These are phyloP conservation scores for Picea sitchensis DNA, from an alignment of 75 land plant species.

Conservation along the genomic window DNA sequence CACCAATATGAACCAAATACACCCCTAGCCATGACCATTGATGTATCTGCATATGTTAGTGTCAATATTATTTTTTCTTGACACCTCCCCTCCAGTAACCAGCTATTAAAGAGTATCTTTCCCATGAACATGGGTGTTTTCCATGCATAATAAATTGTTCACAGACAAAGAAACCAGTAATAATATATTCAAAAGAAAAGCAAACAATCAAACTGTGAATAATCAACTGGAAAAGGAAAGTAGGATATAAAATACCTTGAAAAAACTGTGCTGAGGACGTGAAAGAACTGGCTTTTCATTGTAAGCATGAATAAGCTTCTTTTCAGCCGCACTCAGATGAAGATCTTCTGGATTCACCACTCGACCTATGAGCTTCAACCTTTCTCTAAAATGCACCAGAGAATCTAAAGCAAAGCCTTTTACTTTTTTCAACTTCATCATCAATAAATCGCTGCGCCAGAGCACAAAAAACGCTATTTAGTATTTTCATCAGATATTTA, in stretches of 20 bases:
- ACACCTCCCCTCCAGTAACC: too few relatives aligned
- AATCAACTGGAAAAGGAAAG: neutral
- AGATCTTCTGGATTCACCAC: slow-evolving; percentile 82
- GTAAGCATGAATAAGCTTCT: slow-evolving; percentile 61
- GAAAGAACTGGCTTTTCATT: slow-evolving; percentile 93
- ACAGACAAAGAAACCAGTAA: neutral
- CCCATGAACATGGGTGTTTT: too few relatives aligned
- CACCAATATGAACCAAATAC: too few relatives aligned
- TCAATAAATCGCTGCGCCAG: slow-evolving; percentile 61
- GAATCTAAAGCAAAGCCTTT: slow-evolving; percentile 70
- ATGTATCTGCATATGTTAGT: too few relatives aligned
- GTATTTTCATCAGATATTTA: neutral
- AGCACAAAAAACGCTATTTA: slow-evolving; percentile 1
- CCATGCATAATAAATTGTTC: too few relatives aligned
- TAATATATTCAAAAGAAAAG: neutral
- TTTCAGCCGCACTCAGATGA: slow-evolving; percentile 63
- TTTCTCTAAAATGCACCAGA: slow-evolving; percentile 65
- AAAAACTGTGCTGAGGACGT: slow-evolving; percentile 84
- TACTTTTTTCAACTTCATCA: slow-evolving; percentile 73
- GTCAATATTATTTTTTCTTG: too few relatives aligned
- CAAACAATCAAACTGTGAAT: neutral
- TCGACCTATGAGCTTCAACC: slow-evolving; percentile 72
- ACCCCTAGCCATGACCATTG: too few relatives aligned
- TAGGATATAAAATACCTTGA: slow-evolving; percentile 34
- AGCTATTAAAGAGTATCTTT: too few relatives aligned